Evolutionary conservation across 2,329 filamentous ascomycete species (phyloP), one percentile per base, ranked within the genome.

Genomic region (Fusarium sp.): DNA sequence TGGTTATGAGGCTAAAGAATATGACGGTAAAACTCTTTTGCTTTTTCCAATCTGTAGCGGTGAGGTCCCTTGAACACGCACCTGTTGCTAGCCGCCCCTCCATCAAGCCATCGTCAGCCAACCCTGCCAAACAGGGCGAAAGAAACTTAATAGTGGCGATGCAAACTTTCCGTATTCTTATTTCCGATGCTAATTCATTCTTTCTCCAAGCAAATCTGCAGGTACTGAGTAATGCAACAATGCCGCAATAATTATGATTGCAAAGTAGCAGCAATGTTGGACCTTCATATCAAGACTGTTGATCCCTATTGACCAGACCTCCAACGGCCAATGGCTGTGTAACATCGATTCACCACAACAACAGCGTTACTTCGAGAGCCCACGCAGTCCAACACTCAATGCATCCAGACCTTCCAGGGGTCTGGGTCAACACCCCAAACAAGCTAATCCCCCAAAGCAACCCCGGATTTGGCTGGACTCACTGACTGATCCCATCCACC

Each of bases 391-490:
- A 48, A 60, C 47, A 36, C 22, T 24, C 31, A 44, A 36, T 57
- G 24, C 47, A 24, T 26, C 50, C 28, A 33, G 65, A 41, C 14
- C 39, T 22, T 35, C 61, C 30, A 38, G 61, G 65, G 61, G 50
- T 58, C 56, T 42, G 44, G 36, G 33, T 26, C 33, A 39, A 26
- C 42, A 61, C 35, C 26, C 41, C 47, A 44, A 57, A 45, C 54
- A 61, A 31, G 56, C 61, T 18, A 35, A 45, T 44, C 18, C 70
- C 60, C 60, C 70, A 65, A 68, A 64, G 54, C 33, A 38, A 64
- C 71, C 71, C 71, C 71, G 38, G 71, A 74, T 73, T 73, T 42
- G 6, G 50, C 22, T 58, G 51, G 41, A 41, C 42, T 65, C 26
- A 11, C 51, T 61, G 61, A 33, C 30, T 50, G 48, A 71, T 68